Evolutionary conservation across 2,329 filamentous ascomycete species (phyloP).

Genomic region (Mycocentrospora acerina): DNA sequence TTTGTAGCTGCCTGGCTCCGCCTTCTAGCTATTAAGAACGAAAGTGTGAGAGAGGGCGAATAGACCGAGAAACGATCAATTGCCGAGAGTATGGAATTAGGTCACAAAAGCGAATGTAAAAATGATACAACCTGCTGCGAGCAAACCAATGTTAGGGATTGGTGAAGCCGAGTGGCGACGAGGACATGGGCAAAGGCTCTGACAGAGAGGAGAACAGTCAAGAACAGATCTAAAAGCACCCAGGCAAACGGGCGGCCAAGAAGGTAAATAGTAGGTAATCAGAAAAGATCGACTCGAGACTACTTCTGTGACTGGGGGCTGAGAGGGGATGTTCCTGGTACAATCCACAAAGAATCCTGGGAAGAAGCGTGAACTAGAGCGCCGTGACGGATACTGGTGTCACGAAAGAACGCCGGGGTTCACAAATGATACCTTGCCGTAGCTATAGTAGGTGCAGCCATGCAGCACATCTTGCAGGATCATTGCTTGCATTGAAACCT

Average conservation of each 20-base stretch:
- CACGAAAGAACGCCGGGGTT: constrained; percentile 30
- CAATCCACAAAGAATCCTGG: constrained; percentile 29
- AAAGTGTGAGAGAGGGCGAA: constrained; percentile 24
- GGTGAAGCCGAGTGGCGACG: constrained; percentile 21
- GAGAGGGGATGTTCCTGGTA: constrained; percentile 27
- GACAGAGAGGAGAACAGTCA: constrained; percentile 20
- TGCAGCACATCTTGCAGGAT: constrained; percentile 27
- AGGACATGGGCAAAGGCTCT: constrained; percentile 21
- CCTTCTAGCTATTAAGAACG: constrained; percentile 26
- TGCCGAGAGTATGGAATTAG: constrained; percentile 26
- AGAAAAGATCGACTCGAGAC: constrained; percentile 31
- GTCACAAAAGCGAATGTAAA: constrained; percentile 33
- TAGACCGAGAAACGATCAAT: constrained; percentile 18
- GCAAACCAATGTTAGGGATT: constrained; percentile 21
- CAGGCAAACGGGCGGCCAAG: constrained; percentile 30
- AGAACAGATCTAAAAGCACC: constrained; percentile 29
- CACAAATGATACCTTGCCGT: too few species aligned
- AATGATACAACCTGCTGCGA: constrained; percentile 21
- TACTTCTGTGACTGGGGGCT: constrained; percentile 20
- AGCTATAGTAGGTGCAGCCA: constrained; percentile 35
- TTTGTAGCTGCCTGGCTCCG: constrained; percentile 23
- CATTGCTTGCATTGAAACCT: constrained; percentile 21
- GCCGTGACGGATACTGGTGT: constrained; percentile 27
- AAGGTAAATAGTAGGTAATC: constrained; percentile 27
- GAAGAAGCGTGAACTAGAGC: constrained; percentile 26